Conservation (phyloP, 2,329 filamentous ascomycete species). For the Geosmithia morbida region DNA sequence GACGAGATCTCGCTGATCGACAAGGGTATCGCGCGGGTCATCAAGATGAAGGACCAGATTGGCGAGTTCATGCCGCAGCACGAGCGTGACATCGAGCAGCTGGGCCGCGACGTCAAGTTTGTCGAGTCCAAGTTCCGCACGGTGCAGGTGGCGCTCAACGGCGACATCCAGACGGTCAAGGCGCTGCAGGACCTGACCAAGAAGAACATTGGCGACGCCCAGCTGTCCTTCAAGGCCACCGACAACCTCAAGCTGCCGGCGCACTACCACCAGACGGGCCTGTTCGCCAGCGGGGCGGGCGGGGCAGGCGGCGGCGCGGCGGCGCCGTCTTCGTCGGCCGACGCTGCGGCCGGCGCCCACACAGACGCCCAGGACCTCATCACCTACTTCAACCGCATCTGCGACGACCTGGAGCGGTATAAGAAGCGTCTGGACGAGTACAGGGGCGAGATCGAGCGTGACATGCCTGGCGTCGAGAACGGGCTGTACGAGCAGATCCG, state of each 20-base stretch:
- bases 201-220: constrained; percentile 55
- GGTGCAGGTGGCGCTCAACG: constrained; percentile 27
- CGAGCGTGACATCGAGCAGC: constrained; percentile 29
- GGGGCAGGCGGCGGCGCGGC: background rate
- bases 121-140: constrained; percentile 32
- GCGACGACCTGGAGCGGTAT: constrained; percentile 26
- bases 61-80: constrained; percentile 50
- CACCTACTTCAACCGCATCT: constrained; percentile 28
- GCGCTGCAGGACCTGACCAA: constrained; percentile 44
- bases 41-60: constrained; percentile 63
- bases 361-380: constrained; percentile 26
- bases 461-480: constrained; percentile 32
- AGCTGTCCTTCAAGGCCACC: constrained; percentile 57
- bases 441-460: constrained; percentile 28
- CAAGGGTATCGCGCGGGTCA: constrained; percentile 64
- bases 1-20: constrained; percentile 67
- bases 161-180: constrained; percentile 48
- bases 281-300: constrained; percentile 18
- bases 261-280: constrained; percentile 34
- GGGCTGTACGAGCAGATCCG: constrained; percentile 28
- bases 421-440: constrained; percentile 28
- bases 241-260: constrained; percentile 60
- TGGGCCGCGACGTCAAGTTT: constrained; percentile 31
- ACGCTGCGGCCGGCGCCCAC: constrained; percentile 20
- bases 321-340: constrained; percentile 6